Base-by-base conservation (phyloP, 169 alveolate genomes). In the Plasmodium vinckei region DNA sequence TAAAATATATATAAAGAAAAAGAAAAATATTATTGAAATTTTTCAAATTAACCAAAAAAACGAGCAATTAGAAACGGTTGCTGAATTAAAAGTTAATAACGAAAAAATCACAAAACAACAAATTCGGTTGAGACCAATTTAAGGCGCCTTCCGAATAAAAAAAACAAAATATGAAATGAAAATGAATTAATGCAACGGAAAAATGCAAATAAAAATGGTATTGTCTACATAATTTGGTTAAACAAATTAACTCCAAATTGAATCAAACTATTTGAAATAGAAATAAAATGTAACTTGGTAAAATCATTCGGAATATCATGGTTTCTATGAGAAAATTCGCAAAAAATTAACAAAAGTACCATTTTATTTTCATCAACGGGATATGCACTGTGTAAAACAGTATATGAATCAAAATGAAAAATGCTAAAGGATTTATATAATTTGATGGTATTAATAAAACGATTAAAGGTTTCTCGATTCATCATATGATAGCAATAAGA, bases 351-450 rank as follows among this genome's bases (percentile, higher is more conserved):
- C 17, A 82, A 57, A 82, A 67, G 71, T 42, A 54, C 10, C 19
- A 67, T 82, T 33, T 27, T 42, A 67, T 67, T 65, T n/a, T 56
- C 51, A 82, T 82, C 49, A 67, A 67, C 10, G 7, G 79, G 84
- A 54, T 82, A 82, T 13, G 79, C 68, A 27, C 70, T 82, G 21
- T 67, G 68, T 71, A 82, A 59, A 12, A 82, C 68, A 42, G 27
- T 82, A 44, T 67, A 82, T 9, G 84, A 44, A 47, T 82, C 73
- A 47, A 67, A 82, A 67, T 82, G 90, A 23, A 82, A 82, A 54
- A 67, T 70, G 33, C 65, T 82, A 82, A 82, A 82, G 23, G 82
- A 82, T 51, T 82, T 82, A 49, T 67, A 39, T 60, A 82, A 70
- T 82, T 82, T 82, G 12, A 82, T 33, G 19, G 82, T 15, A 67